Evolutionary conservation across 306 rosid genomes (phyloP), one percentile per base, ranked within the genome.

Genomic region (Cyclanthera cordifolia): DNA sequence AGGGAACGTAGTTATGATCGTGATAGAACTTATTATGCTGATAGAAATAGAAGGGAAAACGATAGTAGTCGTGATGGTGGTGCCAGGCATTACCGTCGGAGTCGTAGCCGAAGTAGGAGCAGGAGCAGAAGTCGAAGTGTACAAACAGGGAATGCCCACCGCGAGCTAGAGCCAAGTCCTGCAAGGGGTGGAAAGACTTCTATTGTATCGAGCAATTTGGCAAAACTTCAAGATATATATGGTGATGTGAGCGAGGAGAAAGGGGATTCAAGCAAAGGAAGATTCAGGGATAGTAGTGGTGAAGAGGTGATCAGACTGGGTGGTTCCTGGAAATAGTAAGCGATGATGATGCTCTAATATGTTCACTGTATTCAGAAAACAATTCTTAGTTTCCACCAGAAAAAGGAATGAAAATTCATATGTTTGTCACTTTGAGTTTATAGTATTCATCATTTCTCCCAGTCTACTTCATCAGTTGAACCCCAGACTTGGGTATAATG

Each of bases 251-350:
- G 95, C 52, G 81, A 74, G 48, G 76, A 77, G 71, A 86, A 86
- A 77, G 89, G 85, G 49, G 88, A 82, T 74, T 67, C 83, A 27
- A 73, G 75, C 71, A 14, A 34, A 61, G 87, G 82, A 54, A 84
- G 89, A 81, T 49, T 75, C 63, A 81, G 87, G 76, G 87, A 76
- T 63, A 79, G 54, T 53, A 81, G 87, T 9, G 84, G 90, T 4
- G 96, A 90, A 71, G 96, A 87, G 82, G 99, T 93, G 75, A 86
- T 93, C 72, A 84, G 95, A 78, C 90, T 90, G 30, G 68, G 68
- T 41, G 97, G 96, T 50, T 67, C 72, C 68, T 84, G 88, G 88
- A 84, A 73, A 70, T 84, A 84, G 77, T n/a, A 11, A 5, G 9
- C 5, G 68, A 19, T 41, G 69, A 63, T 19, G 67, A 25, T 13